These are phyloP conservation scores for Zasmidium angulare DNA, from an alignment of 2,329 filamentous ascomycete genomes.

Conservation along the genomic window DNA sequence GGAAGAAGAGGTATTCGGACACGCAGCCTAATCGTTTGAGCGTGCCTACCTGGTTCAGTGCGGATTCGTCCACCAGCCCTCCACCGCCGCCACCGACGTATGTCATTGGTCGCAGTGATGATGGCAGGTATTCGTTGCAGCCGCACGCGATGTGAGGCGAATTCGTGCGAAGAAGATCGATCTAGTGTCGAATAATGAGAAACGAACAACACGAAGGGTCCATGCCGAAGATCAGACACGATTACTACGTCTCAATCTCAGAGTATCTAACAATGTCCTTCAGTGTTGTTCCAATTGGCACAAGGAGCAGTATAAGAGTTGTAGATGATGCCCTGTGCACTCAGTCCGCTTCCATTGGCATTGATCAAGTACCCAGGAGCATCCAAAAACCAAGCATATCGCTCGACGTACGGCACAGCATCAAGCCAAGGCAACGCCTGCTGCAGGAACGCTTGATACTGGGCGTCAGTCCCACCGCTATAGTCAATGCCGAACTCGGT, in stretches of 20 bases:
- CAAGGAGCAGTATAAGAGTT: constrained; percentile 24
- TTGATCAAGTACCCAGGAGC: constrained; percentile 31
- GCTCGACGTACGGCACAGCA: constrained; percentile 37
- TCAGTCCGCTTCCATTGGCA: constrained; percentile 21
- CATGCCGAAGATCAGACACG: neutral
- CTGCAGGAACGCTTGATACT: constrained; percentile 47
- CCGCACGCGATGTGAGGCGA: neutral
- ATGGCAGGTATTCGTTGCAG: constrained; percentile 5
- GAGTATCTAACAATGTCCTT: neutral
- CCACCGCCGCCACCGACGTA: neutral
- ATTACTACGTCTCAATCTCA: neutral
- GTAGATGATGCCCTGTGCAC: constrained; percentile 24
- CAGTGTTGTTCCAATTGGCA: constrained; percentile 9
- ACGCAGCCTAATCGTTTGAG: neutral
- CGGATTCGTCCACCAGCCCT: neutral
- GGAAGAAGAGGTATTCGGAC: neutral
- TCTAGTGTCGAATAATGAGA: neutral
- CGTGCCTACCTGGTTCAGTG: constrained; percentile 1
- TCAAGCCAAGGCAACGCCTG: constrained; percentile 46
- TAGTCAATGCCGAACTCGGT: constrained; percentile 60
- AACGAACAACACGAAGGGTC: neutral
- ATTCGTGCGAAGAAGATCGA: neutral
- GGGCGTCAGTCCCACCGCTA: constrained; percentile 35
- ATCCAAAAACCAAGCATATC: constrained; percentile 39
- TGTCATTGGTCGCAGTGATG: constrained; percentile 4